phyloP scores from a whole-genome alignment of 176 grass and related monocot species.

The bread wheat (Triticum aestivum) region IWGSC_CS_RefSeq_v2.1 NC_057804.1:504119083-504119582 shows the following conservation, averaged over 20 bases:
- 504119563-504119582: conserved; percentile 79
- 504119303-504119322: neutral
- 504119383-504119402: neutral
- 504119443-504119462: conserved; percentile 86
- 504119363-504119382: neutral
- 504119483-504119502: conserved; percentile 97
- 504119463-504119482: conserved; percentile 85
- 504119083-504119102: neutral
- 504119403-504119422: neutral
- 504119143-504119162: neutral
- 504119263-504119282: too few relatives aligned
- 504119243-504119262: too few relatives aligned
- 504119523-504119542: conserved; percentile 79
- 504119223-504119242: too few relatives aligned
- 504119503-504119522: conserved; percentile 93
- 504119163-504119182: neutral
- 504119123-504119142: neutral
- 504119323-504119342: neutral
- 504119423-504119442: conserved; percentile 94
- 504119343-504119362: neutral
- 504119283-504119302: neutral
- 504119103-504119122: neutral
- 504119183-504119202: neutral
- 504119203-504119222: neutral
- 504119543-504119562: conserved; percentile 70